Evolutionary conservation across 2,329 filamentous ascomycete genomes (phyloP).

Genomic region (Paraphoma sp.): DNA sequence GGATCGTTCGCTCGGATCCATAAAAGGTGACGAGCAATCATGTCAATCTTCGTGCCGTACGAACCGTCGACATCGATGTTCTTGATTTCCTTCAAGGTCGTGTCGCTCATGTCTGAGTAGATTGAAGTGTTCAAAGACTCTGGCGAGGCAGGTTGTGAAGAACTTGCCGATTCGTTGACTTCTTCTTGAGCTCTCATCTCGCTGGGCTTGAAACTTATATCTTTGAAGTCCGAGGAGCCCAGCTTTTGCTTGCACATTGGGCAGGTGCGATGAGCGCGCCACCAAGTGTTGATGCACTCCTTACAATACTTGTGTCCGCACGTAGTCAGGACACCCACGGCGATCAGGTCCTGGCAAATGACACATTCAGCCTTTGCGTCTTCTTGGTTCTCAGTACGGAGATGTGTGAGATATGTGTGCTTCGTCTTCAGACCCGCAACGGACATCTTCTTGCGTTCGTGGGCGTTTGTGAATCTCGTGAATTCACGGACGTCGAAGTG

Average conservation of each 20-base stretch:
- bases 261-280: slow-evolving; percentile 74
- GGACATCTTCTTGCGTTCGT: slow-evolving; percentile 62
- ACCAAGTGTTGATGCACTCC: slow-evolving; percentile 84
- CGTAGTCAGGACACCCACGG: slow-evolving; percentile 79
- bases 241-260: slow-evolving; percentile 82
- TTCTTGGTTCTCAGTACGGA: slow-evolving; percentile 67
- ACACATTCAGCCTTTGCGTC: slow-evolving; percentile 71
- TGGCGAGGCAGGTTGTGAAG: slow-evolving; percentile 35
- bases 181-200: slow-evolving; percentile 73
- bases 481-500: slow-evolving; percentile 61
- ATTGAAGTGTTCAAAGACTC: slow-evolving; percentile 58
- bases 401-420: slow-evolving; percentile 73
- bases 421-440: slow-evolving; percentile 73
- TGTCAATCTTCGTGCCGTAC: slow-evolving; percentile 92
- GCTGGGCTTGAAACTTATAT: slow-evolving; percentile 82
- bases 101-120: slow-evolving; percentile 77
- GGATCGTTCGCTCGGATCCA: slow-evolving; percentile 87
- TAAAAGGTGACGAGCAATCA: slow-evolving; percentile 71
- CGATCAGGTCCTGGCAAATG: slow-evolving; percentile 82
- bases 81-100: slow-evolving; percentile 79
- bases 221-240: slow-evolving; percentile 72
- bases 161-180: slow-evolving; percentile 34
- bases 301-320: slow-evolving; percentile 91
- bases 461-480: slow-evolving; percentile 50
- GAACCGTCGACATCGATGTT: slow-evolving; percentile 75